A percentile compares a stretch with the other conserved stretches of the same genome.
These are phyloP conservation scores for Termitomyces sp. DNA, from an alignment of 1,284 basidiomycete species.

Conservation along the genomic window DNA sequence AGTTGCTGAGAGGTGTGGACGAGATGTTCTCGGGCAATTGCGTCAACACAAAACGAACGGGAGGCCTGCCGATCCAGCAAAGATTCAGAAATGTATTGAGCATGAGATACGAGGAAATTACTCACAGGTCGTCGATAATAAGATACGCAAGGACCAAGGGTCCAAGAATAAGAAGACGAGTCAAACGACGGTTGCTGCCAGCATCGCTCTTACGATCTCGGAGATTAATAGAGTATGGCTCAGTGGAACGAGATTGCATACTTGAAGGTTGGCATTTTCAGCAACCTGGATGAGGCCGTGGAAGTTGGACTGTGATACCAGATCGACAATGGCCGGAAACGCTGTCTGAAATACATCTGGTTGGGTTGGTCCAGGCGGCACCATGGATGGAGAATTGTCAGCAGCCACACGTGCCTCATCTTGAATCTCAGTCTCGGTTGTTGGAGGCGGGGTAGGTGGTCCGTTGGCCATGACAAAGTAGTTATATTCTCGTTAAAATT, in stretches of 20 bases:
- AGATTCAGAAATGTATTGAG: conserved; percentile 8
- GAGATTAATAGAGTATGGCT: neutral
- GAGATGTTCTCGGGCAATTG: conserved; percentile 48
- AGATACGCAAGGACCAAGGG: conserved; percentile 61
- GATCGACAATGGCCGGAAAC: conserved; percentile 40
- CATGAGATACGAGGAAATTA: neutral
- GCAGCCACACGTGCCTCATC: conserved; percentile 36
- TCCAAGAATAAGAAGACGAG: conserved; percentile 46
- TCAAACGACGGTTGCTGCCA: conserved; percentile 35
- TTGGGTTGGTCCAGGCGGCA: conserved; percentile 10
- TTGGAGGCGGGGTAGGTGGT: conserved; percentile 57
- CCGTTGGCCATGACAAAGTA: conserved; percentile 30
- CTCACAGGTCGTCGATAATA: conserved; percentile 53
- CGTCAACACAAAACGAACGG: conserved; percentile 49
- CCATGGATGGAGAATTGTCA: conserved; percentile 2
- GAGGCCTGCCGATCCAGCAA: conserved; percentile 36
- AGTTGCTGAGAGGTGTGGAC: conserved; percentile 38
- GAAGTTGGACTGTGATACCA: conserved; percentile 41
- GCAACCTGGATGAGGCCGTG: conserved; percentile 42
- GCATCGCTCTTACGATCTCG: conserved; percentile 23
- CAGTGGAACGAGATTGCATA: conserved; percentile 26
- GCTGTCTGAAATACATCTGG: conserved; percentile 34
- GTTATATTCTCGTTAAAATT: neutral
- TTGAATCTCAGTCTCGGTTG: conserved; percentile 48
- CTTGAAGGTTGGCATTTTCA: conserved; percentile 48